Percentiles rank a stretch among this genome's conserved stretches.
Evolutionary conservation across 108 stramenopile genomes (phyloP).

Genomic region (Skeletonema tropicum): DNA sequence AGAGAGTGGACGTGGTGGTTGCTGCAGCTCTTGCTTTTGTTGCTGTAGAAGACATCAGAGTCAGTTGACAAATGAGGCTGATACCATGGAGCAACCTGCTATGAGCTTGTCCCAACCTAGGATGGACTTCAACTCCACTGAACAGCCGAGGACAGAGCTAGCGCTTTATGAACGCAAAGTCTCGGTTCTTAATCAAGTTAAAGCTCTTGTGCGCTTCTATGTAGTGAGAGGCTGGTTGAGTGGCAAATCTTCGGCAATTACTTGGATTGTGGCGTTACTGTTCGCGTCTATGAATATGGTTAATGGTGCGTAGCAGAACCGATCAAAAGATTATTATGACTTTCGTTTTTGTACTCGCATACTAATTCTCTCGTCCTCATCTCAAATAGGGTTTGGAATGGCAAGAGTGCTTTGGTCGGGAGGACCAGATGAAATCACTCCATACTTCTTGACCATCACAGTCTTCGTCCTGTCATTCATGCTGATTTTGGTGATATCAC

Average conservation of each 20-base stretch:
- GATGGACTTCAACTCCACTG: conserved; percentile 1
- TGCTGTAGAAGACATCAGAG: conserved; percentile 8
- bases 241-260: conserved; percentile 40
- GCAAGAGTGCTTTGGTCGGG: background rate
- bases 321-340: background rate
- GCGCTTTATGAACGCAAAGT: conserved; percentile 28
- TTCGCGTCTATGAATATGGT: conserved; percentile 28
- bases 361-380: background rate
- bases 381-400: conserved; percentile 31
- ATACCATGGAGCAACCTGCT: background rate
- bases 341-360: background rate
- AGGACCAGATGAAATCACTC: background rate
- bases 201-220: conserved; percentile 28
- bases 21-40: conserved; percentile 23
- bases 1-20: conserved; percentile 9
- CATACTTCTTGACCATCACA: conserved; percentile 15
- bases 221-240: conserved; percentile 40
- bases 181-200: conserved; percentile 30
- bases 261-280: conserved; percentile 32
- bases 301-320: background rate
- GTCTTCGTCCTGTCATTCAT: conserved; percentile 45
- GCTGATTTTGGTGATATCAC: conserved; percentile 41
- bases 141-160: conserved; percentile 13
- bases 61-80: conserved; percentile 4
- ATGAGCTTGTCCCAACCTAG: background rate